Base-by-base conservation (phyloP, 2,329 filamentous ascomycete genomes). In the Fusarium temperatum region DNA sequence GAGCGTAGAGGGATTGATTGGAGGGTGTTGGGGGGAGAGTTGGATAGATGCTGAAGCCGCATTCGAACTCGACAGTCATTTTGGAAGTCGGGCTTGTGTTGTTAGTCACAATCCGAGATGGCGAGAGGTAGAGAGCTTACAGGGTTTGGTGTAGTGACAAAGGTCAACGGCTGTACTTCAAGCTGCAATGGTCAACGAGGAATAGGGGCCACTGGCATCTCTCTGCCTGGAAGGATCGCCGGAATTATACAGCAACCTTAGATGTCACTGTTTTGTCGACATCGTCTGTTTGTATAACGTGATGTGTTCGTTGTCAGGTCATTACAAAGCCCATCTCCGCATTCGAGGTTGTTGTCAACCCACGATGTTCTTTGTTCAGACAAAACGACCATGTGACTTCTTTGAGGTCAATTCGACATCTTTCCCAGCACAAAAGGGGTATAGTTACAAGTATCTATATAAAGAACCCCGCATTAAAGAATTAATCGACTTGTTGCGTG, bases 11-110 rank as follows among this genome's bases (percentile, higher is more conserved):
- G 12, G 36, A 32, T 24, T 54, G 51, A 38, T 42, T 58, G n/a
- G 48, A 20, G 8, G 24, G 24, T 9, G 30, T 50, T 44, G 18
- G 38, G 9, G 54, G 35, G 5, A 66, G 50, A 4, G 50, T 18
- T 6, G 60, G 64, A 30, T 48, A 51, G 26, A 66, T 9, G 30
- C 61, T 66, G 50, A 66, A 58, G 9, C 50, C 64, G 30, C 60
- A 65, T 2, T 66, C 38, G 18, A 18, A 66, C 30, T 44, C 42
- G 18, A 24, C 42, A 0, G n/a, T 3, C 41, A 57, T 66, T 20
- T 32, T 42, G 26, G 6, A 1, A n/a, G 26, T 3, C 2, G 4
- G 6, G 0, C 8, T 26, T 15, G 5, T 12, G 20, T 7, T 58
- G 28, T 48, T 35, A 48, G 35, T 28, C 24, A 9, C 14, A 4